Evolutionary conservation across 768 basidiomycete species (phyloP).

Genomic region (Dioszegia aurantiaca): DNA sequence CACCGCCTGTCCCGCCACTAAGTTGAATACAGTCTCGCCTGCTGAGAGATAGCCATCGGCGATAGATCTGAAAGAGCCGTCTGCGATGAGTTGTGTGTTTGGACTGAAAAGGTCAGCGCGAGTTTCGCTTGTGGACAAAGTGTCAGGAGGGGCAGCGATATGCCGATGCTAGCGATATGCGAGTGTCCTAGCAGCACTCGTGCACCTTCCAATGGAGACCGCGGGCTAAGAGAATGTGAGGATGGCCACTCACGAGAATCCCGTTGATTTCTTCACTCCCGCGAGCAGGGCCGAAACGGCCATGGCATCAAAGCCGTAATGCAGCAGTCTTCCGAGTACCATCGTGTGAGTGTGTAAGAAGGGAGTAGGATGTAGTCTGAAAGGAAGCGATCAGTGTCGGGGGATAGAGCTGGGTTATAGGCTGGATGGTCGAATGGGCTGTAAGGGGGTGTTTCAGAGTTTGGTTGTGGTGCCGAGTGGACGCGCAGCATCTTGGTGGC

Average conservation of each 20-base stretch:
- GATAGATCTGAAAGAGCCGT: slow-evolving; percentile 70
- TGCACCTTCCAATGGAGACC: too few species aligned
- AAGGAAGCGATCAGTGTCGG: too few species aligned
- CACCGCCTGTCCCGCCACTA: slow-evolving; percentile 78
- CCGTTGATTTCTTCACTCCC: slow-evolving; percentile 83
- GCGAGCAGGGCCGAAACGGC: slow-evolving; percentile 85
- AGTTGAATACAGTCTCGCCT: slow-evolving; percentile 85
- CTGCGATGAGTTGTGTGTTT: slow-evolving; percentile 67
- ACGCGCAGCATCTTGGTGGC: too few species aligned
- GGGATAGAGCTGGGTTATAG: too few species aligned
- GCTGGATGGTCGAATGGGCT: too few species aligned
- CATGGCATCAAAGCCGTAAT: slow-evolving; percentile 79
- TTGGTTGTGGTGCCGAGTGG: not conserved
- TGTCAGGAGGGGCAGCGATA: too few species aligned
- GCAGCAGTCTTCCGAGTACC: slow-evolving; percentile 69
- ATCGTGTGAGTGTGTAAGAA: slow-evolving; percentile 26
- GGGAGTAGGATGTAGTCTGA: too few species aligned
- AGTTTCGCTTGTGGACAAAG: too few species aligned
- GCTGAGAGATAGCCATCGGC: slow-evolving; percentile 79
- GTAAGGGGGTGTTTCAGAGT: too few species aligned
- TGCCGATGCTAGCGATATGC: too few species aligned
- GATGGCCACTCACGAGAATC: slow-evolving; percentile 69
- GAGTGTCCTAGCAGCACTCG: too few species aligned
- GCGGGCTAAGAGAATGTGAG: too few species aligned
- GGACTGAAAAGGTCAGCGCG: slow-evolving; percentile 60